Base-by-base conservation (phyloP, 345 rosid genomes). In the Syzygium jambos region DNA sequence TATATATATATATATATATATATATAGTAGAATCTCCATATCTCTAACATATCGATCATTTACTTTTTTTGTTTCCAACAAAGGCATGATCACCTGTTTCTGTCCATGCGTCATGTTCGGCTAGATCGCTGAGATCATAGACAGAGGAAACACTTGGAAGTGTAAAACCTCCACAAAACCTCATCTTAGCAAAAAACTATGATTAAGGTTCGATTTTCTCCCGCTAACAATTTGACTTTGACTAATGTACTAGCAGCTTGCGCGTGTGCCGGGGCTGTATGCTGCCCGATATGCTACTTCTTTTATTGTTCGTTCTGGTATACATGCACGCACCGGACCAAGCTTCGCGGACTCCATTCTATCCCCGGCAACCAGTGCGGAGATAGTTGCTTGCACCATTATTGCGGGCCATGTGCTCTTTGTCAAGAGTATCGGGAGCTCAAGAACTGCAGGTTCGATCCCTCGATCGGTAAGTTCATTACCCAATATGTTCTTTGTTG, bases 51-150 rank as follows among this genome's bases (percentile, higher is more conserved):
- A 34, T n/a, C 15, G 38, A 63, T n/a, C 73, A 63, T 84, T 6
- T 23, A 12, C 38, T 23, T 16, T 4, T 9, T 85, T 49, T 9
- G 77, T 59, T 29, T 49, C 63, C 46, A 1, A 21, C 14, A 17
- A 54, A 86, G 89, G 90, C 83, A 17, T 51, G 46, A 84, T 77
- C 29, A 87, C 92, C 0, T 51, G 52, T 78, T 86, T 43, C 56
- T 87, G 88, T 27, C 90, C 89, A 5, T 90, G 90, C 84, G 56
- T 90, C 78, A 83, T 84, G 6, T 90, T 89, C 30, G 89, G 89
- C 84, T 88, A 87, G 85, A 89, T n/a, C 73, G 89, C 87, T 10
- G 87, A 86, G 86, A 87, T 87, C 86, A 46, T 90, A 19, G 92
- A 89, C 89, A 86, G 57, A 78, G 90, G 88, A 59, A 65, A n/a